Base-by-base conservation (phyloP, 2,329 filamentous ascomycete genomes). In the Cucurbitaria berberidis region DNA sequence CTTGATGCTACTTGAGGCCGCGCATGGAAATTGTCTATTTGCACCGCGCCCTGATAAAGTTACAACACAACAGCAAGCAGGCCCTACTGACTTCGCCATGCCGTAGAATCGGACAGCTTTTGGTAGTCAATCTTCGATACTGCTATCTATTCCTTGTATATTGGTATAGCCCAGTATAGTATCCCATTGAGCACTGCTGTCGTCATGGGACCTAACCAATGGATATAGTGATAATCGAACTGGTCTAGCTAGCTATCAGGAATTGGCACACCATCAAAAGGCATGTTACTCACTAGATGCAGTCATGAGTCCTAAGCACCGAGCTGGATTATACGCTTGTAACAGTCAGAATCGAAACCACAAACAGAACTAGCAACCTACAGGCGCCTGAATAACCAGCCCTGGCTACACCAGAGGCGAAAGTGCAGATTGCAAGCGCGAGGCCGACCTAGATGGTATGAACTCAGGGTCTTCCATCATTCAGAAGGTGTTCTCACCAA, bases 261-360 rank as follows among this genome's bases (percentile, higher is more conserved):
- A 39, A 50, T 57, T 4, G 7, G 35, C 34, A 13, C n/a, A 63
- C 61, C 51, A 1, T 53, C 41, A 8, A 38, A 9, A 6, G 10
- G 18, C n/a, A 18, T 11, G 18, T 21, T 38, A 38, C 35, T 13
- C 9, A 38, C 35, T 38, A 19, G 35, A 38, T 38, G 68, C 66
- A 11, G 67, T 58, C 73, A 75, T 75, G 13, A 75, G 57, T 16
- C 74, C 72, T 13, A 75, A 58, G 48, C 72, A 75, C 13, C 73
- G 55, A 15, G 71, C 72, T 9, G 72, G 68, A 50, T 76, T 73
- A 56, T 72, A 63, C 7, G 67, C 69, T 72, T 35, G 13, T 13
- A 16, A 3, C 15, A 40, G 18, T 55, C 1, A 61, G 41, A 15
- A 8, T n/a, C 6, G 18, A 13, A 9, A 13, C 10, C 24, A 4